These are phyloP conservation scores for Trichoderma sp. DNA, from an alignment of 2,329 filamentous ascomycete genomes.

Conservation along the genomic window DNA sequence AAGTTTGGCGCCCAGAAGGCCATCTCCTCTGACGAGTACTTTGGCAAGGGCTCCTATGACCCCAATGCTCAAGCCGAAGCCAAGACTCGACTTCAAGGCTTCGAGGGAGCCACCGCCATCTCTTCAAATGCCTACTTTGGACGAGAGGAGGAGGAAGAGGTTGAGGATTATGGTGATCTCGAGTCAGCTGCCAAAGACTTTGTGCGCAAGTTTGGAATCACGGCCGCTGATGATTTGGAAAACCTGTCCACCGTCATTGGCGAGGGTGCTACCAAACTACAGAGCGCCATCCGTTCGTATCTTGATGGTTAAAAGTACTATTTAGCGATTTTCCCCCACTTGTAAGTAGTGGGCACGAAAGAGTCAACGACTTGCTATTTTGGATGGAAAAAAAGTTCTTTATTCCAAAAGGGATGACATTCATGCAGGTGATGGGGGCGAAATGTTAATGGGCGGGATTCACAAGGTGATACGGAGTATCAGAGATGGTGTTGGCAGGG, in stretches of 20 bases:
- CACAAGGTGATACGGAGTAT: constrained; percentile 17
- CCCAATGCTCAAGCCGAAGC: constrained; percentile 79
- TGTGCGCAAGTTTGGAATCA: constrained; percentile 91
- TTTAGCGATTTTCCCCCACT: too few species aligned
- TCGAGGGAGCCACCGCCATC: constrained; percentile 89
- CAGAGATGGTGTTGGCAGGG: constrained; percentile 27
- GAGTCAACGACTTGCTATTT: neutral
- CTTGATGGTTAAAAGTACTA: constrained; percentile 51
- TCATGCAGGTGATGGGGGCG: neutral
- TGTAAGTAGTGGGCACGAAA: neutral
- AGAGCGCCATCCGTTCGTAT: constrained; percentile 70
- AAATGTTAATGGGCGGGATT: constrained; percentile 1
- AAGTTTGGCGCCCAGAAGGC: constrained; percentile 94
- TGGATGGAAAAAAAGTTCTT: neutral
- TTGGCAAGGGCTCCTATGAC: constrained; percentile 86
- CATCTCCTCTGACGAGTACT: constrained; percentile 98
- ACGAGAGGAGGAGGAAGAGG: constrained; percentile 78
- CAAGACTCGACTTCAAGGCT: constrained; percentile 82
- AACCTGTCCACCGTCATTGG: constrained; percentile 82
- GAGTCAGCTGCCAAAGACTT: constrained; percentile 96
- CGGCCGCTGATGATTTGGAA: constrained; percentile 92
- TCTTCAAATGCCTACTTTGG: constrained; percentile 98
- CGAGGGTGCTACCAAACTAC: constrained; percentile 80
- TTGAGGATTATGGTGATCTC: constrained; percentile 84
- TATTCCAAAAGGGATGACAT: neutral